phyloP scores from a whole-genome alignment of 306 rosid species.

The Fragaria ananassa region DNA sequence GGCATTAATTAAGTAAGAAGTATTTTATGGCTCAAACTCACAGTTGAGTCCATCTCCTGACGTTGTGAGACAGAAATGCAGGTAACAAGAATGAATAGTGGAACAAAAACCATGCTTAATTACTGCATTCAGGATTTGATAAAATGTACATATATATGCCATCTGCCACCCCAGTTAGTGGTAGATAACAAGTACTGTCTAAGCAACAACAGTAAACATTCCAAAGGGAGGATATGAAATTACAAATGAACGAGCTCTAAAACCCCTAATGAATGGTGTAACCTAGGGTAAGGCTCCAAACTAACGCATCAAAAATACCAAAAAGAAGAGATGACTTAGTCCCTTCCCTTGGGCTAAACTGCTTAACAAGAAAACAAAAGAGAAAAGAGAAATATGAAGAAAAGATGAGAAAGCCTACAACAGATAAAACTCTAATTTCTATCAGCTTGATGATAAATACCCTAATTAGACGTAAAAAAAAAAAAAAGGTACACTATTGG shows the following conservation, averaged over 20 bases:
- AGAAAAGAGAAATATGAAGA: neutral
- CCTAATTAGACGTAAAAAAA: constrained; percentile 35
- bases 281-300: constrained; percentile 29
- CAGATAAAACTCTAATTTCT: constrained; percentile 4
- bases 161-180: constrained; percentile 44
- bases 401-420: constrained; percentile 6
- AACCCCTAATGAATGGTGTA: constrained; percentile 32
- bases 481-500: constrained; percentile 35
- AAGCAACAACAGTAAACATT: constrained; percentile 14
- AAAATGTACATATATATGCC: constrained; percentile 43
- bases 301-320: constrained; percentile 48
- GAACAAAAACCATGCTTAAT: constrained; percentile 13
- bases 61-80: neutral
- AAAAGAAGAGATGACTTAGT: constrained; percentile 39
- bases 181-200: constrained; percentile 32
- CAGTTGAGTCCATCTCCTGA: neutral
- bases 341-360: constrained; percentile 43
- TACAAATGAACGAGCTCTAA: constrained; percentile 44
- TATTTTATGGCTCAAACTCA: neutral
- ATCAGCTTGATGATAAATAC: neutral
- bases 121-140: constrained; percentile 21
- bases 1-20: too few species aligned
- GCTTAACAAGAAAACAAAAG: constrained; percentile 3
- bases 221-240: constrained; percentile 10
- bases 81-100: neutral